phyloP scores from a whole-genome alignment of 805 yeast species.

The Yamadazyma sp. region DNA sequence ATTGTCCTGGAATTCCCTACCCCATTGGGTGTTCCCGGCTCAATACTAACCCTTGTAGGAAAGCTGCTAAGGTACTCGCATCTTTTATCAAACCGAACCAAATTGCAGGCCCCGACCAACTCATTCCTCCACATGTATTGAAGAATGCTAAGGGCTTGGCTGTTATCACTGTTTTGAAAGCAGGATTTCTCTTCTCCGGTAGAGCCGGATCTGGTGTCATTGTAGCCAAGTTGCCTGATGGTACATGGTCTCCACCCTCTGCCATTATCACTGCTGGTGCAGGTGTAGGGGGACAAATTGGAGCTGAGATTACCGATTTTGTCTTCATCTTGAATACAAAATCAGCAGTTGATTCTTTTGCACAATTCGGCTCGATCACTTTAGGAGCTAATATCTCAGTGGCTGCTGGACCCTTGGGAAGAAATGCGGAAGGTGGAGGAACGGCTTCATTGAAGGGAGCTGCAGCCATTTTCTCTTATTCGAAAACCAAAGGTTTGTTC shows the following conservation, averaged over 20 bases:
- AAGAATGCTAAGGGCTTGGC: slow-evolving; percentile 93
- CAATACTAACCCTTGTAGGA: slow-evolving; percentile 43
- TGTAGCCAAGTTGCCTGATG: slow-evolving; percentile 91
- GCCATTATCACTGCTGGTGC: slow-evolving; percentile 97
- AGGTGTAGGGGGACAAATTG: slow-evolving; percentile 97
- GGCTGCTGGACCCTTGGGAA: slow-evolving; percentile 97
- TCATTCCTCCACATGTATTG: slow-evolving; percentile 86
- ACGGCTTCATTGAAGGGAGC: slow-evolving; percentile 84
- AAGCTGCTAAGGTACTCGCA: slow-evolving; percentile 89
- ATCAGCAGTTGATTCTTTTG: slow-evolving; percentile 89
- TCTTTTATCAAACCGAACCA: slow-evolving; percentile 95
- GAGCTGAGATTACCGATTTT: slow-evolving; percentile 94
- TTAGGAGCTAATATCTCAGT: slow-evolving; percentile 93
- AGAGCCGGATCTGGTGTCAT: slow-evolving; percentile 97
- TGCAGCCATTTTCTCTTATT: slow-evolving; percentile 89
- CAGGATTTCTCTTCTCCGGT: slow-evolving; percentile 94
- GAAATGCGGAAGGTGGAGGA: slow-evolving; percentile 97
- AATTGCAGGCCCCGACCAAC: slow-evolving; percentile 79
- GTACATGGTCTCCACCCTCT: slow-evolving; percentile 96
- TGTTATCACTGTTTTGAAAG: slow-evolving; percentile 89
- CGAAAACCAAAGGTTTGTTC: slow-evolving; percentile 93
- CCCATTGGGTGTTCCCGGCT: too few species aligned
- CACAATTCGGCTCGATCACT: slow-evolving; percentile 91
- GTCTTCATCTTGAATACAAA: slow-evolving; percentile 86
- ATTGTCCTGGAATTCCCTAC: too few species aligned